Evolutionary conservation across 257 asterid species (phyloP).

Genomic region (Scutellaria barbata): DNA sequence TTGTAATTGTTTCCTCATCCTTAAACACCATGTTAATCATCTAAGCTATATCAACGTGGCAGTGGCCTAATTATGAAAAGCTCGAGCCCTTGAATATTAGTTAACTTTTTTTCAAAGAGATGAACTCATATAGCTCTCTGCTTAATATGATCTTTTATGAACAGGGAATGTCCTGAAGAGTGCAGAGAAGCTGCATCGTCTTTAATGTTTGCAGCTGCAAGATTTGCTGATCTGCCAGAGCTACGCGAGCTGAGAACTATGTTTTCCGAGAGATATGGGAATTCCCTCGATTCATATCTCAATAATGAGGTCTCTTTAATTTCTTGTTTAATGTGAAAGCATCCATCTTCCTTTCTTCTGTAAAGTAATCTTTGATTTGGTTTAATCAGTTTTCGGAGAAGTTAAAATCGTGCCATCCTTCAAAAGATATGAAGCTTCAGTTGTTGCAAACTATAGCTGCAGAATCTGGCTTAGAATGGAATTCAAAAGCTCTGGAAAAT

Average conservation of each 20-base stretch:
- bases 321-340: background rate
- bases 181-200: slow-evolving; percentile 85
- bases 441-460: slow-evolving; percentile 70
- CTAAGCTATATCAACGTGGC: too few species aligned
- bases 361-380: background rate
- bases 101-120: too few species aligned
- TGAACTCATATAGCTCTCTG: too few species aligned
- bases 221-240: slow-evolving; percentile 91
- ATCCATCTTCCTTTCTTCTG: background rate
- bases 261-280: slow-evolving; percentile 72
- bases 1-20: background rate
- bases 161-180: slow-evolving; percentile 92
- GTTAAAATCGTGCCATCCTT: slow-evolving; percentile 52
- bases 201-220: slow-evolving; percentile 85
- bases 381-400: slow-evolving; percentile 63
- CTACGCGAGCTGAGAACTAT: slow-evolving; percentile 69
- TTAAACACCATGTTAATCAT: background rate
- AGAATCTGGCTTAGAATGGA: slow-evolving; percentile 69
- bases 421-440: slow-evolving; percentile 68
- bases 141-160: too few species aligned
- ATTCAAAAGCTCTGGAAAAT: slow-evolving; percentile 66
- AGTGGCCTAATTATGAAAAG: too few species aligned
- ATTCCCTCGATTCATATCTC: slow-evolving; percentile 51
- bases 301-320: slow-evolving; percentile 60
- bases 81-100: too few species aligned